Base-by-base conservation (phyloP, 176 grass and related monocot species). In the Aegilops longissima region DNA sequence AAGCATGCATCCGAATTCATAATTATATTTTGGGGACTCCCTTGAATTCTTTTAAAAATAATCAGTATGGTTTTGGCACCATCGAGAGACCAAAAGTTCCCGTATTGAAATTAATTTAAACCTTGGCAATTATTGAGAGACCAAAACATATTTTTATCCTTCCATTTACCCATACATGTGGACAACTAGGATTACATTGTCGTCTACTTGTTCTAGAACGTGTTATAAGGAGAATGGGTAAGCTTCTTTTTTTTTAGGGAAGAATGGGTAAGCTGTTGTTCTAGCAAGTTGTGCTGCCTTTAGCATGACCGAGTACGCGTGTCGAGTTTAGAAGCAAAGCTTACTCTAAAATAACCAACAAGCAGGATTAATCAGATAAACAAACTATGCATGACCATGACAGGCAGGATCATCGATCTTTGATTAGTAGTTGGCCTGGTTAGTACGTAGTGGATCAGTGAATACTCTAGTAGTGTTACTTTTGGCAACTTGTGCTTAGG, bases 321-420 rank as follows among this genome's bases (percentile, higher is more conserved):
- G 59, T 81, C 62, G 62, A 18, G 79, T 81, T 81, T 49, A 81
- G 62, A 4, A 49, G 9, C 16, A 81, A 81, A 81, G 16, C 39
- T 81, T 81, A 67, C 39, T 30, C 62, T 81, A 81, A 67, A 31
- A 5, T 24, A 45, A 45, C 61, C 2, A 5, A 12, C 7, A 66
- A 54, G 16, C 5, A 54, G 16, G 5, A 52, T 52, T 47, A 3
- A 2, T 61, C 2, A 25, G 4, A 59, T 78, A 61, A 39, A 78
- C 33, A 61, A 62, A 21, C 1, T 3, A 61, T 78, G 52, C 31
- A 78, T 61, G 54, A 61, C 6, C 5, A 61, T 14, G 76, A 38
- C 20, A 11, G 3, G 52, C 30, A n/a, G 31, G 31, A 24, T 40
- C 54, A 58, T 5, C 11, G 9, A 21, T 24, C 35, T 72, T 42